Evolutionary conservation across 495 filamentous ascomycete genomes (phyloP).

Genomic region (Penicillium taxi): DNA sequence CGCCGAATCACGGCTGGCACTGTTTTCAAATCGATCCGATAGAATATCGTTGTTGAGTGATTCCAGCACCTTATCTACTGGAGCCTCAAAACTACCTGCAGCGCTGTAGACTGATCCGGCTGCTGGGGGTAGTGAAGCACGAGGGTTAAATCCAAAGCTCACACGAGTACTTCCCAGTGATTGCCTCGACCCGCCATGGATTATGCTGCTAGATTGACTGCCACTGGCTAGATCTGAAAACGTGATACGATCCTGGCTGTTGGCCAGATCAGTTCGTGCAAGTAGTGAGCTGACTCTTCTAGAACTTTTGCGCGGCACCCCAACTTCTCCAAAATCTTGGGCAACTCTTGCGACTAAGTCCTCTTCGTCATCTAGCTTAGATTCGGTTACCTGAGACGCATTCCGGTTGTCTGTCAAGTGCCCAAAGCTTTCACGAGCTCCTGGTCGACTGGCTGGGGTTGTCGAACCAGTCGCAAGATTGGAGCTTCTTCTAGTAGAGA

Average conservation of each 20-base stretch:
- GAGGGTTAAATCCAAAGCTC: slow-evolving; percentile 48
- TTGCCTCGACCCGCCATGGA: slow-evolving; percentile 52
- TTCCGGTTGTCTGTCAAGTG: slow-evolving; percentile 30
- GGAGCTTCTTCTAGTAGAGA: slow-evolving; percentile 74
- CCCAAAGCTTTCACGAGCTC: slow-evolving; percentile 51
- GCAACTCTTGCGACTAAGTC: slow-evolving; percentile 68
- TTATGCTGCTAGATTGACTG: slow-evolving; percentile 37
- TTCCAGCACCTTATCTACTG: slow-evolving; percentile 65
- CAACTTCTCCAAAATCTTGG: slow-evolving; percentile 62
- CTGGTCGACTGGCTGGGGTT: slow-evolving; percentile 57
- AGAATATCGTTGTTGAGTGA: slow-evolving; percentile 57
- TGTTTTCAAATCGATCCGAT: slow-evolving; percentile 59
- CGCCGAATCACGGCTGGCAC: slow-evolving; percentile 62
- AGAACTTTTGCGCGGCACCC: slow-evolving; percentile 63
- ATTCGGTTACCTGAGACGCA: slow-evolving; percentile 24
- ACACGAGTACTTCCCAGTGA: slow-evolving; percentile 64
- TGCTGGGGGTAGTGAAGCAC: slow-evolving; percentile 34
- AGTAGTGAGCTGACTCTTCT: slow-evolving; percentile 87
- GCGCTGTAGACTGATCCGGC: slow-evolving; percentile 36
- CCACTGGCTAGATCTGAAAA: slow-evolving; percentile 61
- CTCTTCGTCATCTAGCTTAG: slow-evolving; percentile 38
- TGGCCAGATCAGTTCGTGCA: slow-evolving; percentile 81
- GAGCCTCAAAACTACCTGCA: slow-evolving; percentile 53
- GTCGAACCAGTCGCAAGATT: slow-evolving; percentile 69
- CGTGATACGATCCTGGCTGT: slow-evolving; percentile 61